Conservation (phyloP, 495 filamentous ascomycete species). For the Daldinia bambusicola region DNA sequence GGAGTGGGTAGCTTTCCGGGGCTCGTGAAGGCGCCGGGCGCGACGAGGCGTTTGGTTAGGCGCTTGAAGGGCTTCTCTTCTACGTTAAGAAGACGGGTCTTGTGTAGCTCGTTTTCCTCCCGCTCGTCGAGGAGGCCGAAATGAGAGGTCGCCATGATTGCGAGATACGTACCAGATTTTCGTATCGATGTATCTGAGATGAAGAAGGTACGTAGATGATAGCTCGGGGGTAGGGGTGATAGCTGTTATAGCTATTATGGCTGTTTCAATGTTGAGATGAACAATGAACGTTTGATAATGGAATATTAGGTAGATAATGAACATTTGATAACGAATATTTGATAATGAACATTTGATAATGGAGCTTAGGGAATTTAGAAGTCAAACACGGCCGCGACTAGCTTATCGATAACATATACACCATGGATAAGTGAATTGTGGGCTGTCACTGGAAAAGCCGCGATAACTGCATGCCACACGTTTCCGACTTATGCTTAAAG, state of each 20-base stretch:
- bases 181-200: neutral
- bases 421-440: slow-evolving; percentile 20
- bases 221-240: neutral
- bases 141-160: slow-evolving; percentile 41
- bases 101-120: slow-evolving; percentile 86
- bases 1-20: slow-evolving; percentile 72
- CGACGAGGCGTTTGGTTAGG: slow-evolving; percentile 80
- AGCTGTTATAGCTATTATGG: neutral
- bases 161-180: neutral
- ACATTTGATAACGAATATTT: neutral
- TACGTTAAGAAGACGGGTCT: slow-evolving; percentile 85
- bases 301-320: neutral
- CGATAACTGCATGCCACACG: slow-evolving; percentile 21
- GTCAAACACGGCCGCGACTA: neutral
- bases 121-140: slow-evolving; percentile 59
- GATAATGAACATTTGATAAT: neutral
- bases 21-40: slow-evolving; percentile 68
- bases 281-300: slow-evolving; percentile 1
- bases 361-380: slow-evolving; percentile 9
- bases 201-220: neutral
- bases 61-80: slow-evolving; percentile 95
- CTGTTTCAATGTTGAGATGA: neutral
- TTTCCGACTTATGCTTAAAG: neutral
- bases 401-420: slow-evolving; percentile 2
- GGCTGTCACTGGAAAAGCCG: slow-evolving; percentile 22